These are phyloP conservation scores for Sophora flavescens DNA, from an alignment of 306 rosid species.

Conservation along the genomic window DNA sequence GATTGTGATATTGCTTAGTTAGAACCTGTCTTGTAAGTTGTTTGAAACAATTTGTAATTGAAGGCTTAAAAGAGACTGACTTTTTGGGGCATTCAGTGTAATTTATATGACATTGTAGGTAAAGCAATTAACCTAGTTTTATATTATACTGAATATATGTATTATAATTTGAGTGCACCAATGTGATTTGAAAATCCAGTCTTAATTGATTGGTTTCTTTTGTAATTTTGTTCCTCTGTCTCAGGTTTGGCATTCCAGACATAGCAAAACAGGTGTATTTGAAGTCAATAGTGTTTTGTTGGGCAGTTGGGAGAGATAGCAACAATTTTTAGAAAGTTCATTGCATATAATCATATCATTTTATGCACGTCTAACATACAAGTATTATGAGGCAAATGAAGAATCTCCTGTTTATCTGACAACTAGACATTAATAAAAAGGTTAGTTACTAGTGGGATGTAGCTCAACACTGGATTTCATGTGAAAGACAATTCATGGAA, in stretches of 20 bases:
- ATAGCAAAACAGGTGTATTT: too few species aligned
- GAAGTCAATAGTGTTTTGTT: background rate
- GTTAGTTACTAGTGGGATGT: constrained; percentile 13
- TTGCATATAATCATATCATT: background rate
- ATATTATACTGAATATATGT: background rate
- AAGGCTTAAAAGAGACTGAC: background rate
- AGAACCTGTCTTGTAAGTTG: background rate
- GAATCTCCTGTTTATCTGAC: background rate
- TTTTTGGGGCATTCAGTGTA: background rate
- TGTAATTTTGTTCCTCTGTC: too few species aligned
- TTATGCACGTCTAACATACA: background rate
- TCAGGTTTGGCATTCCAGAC: too few species aligned
- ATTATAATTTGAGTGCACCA: background rate
- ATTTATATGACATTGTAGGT: background rate
- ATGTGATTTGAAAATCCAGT: background rate
- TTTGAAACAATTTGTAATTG: background rate
- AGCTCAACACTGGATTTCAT: too few species aligned
- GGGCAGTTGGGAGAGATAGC: background rate
- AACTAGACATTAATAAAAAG: constrained; percentile 17
- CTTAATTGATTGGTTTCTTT: too few species aligned
- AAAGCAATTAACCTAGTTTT: background rate
- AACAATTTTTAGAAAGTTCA: background rate
- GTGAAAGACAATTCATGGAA: too few species aligned
- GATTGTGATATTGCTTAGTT: background rate
- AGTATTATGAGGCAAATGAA: background rate